Evolutionary conservation across 2,329 filamentous ascomycete species (phyloP).

Genomic region (Monilinia aucupariae): DNA sequence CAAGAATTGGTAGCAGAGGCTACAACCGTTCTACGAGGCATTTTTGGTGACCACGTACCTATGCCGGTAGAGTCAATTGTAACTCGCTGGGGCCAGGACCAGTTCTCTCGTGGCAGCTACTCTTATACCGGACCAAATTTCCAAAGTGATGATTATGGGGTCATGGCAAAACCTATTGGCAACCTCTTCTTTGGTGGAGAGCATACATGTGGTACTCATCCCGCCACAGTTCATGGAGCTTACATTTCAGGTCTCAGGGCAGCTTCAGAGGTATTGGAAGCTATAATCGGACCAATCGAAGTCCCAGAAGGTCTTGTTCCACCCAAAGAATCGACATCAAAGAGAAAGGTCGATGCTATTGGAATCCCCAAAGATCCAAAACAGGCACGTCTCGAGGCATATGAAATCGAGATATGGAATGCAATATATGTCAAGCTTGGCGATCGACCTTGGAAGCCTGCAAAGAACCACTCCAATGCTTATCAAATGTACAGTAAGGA

Average conservation of each 20-base stretch:
- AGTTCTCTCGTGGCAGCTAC: slow-evolving; percentile 89
- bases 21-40: slow-evolving; percentile 66
- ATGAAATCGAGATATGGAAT: slow-evolving; percentile 50
- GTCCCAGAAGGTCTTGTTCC: slow-evolving; percentile 71
- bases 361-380: slow-evolving; percentile 43
- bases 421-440: slow-evolving; percentile 57
- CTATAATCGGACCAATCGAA: slow-evolving; percentile 74
- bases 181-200: slow-evolving; percentile 95
- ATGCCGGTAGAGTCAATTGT: slow-evolving; percentile 79
- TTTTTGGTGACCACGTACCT: slow-evolving; percentile 69
- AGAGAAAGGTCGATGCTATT: slow-evolving; percentile 46
- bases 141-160: slow-evolving; percentile 80
- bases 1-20: slow-evolving; percentile 75
- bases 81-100: slow-evolving; percentile 87
- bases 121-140: slow-evolving; percentile 86
- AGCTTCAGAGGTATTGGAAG: slow-evolving; percentile 77
- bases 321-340: slow-evolving; percentile 50
- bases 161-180: slow-evolving; percentile 77
- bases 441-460: slow-evolving; percentile 66
- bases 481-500: slow-evolving; percentile 86
- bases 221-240: slow-evolving; percentile 93
- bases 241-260: slow-evolving; percentile 90
- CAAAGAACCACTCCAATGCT: slow-evolving; percentile 71
- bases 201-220: slow-evolving; percentile 91
- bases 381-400: slow-evolving; percentile 50